A percentile compares a stretch with the other conserved stretches of the same genome.
Evolutionary conservation across 768 basidiomycete genomes (phyloP).

Genomic region (Kwoniella europaea): DNA sequence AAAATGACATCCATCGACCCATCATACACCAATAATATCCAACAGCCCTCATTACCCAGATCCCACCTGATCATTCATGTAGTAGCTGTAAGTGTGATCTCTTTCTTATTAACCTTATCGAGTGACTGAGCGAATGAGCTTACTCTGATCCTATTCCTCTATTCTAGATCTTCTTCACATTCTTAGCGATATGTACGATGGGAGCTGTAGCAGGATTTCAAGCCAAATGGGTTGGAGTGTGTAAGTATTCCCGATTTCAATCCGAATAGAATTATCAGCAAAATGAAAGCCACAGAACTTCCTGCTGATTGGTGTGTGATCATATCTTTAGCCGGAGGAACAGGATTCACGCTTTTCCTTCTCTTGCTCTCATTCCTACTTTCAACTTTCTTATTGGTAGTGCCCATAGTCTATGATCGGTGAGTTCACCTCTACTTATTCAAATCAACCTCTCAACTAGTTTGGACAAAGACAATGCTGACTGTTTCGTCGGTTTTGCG

Average conservation of each 20-base stretch:
- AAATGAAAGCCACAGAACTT: no score
- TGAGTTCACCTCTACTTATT: constrained; percentile 26
- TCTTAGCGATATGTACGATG: constrained; percentile 88
- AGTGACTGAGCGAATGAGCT: background rate
- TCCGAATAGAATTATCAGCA: no score
- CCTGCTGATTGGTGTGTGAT: background rate
- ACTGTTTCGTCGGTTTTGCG: background rate
- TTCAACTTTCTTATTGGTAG: constrained; percentile 72
- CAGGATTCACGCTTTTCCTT: constrained; percentile 83
- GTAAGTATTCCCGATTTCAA: constrained; percentile 63
- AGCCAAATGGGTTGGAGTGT: constrained; percentile 83
- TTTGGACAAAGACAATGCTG: background rate
- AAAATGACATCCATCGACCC: background rate
- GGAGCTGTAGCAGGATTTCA: constrained; percentile 89
- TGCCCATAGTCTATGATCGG: constrained; percentile 61
- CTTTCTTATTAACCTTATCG: no score
- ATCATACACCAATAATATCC: background rate
- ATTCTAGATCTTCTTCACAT: constrained; percentile 81
- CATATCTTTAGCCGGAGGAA: constrained; percentile 71
- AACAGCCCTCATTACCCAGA: constrained; percentile 25
- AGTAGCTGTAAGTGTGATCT: constrained; percentile 19
- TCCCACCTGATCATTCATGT: constrained; percentile 23
- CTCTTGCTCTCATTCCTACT: constrained; percentile 74
- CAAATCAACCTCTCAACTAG: background rate
- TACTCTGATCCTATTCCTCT: background rate